A percentile compares a stretch with the other conserved stretches of the same genome.
These are phyloP conservation scores for Colletotrichum plurivorum DNA, from an alignment of 2,329 filamentous ascomycete genomes.

Conservation along the genomic window DNA sequence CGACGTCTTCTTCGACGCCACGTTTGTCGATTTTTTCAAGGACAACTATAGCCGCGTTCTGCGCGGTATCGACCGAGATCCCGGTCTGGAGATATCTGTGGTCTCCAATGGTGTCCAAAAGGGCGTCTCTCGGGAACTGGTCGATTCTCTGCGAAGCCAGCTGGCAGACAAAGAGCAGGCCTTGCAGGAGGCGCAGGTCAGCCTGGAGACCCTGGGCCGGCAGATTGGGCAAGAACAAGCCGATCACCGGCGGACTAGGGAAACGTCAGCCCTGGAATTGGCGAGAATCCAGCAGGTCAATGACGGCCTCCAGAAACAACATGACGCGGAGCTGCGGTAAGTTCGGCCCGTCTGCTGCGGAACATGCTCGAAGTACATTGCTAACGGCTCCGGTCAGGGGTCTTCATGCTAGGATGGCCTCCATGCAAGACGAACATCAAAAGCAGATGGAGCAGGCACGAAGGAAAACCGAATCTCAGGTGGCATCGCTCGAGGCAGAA, in stretches of 20 bases:
- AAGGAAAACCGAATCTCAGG: constrained; percentile 63
- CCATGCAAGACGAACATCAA: constrained; percentile 41
- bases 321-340: constrained; percentile 75
- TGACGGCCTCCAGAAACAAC: constrained; percentile 77
- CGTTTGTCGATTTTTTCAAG: constrained; percentile 94
- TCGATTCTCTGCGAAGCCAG: constrained; percentile 86
- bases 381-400: constrained; percentile 14
- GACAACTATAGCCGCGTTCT: constrained; percentile 92
- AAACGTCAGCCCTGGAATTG: constrained; percentile 68
- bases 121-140: constrained; percentile 92
- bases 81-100: constrained; percentile 87
- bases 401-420: constrained; percentile 35
- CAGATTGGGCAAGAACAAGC: constrained; percentile 80
- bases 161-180: constrained; percentile 77
- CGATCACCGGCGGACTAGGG: constrained; percentile 77
- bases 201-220: constrained; percentile 62
- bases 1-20: constrained; percentile 87
- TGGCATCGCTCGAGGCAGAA: constrained; percentile 49
- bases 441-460: constrained; percentile 53
- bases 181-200: constrained; percentile 62
- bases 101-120: constrained; percentile 85
- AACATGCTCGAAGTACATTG: not conserved
- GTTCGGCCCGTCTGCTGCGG: constrained; percentile 41
- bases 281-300: constrained; percentile 74
- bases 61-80: constrained; percentile 90